These are phyloP conservation scores for Ophiostoma populinum DNA, from an alignment of 2,329 filamentous ascomycete genomes.

Conservation along the genomic window DNA sequence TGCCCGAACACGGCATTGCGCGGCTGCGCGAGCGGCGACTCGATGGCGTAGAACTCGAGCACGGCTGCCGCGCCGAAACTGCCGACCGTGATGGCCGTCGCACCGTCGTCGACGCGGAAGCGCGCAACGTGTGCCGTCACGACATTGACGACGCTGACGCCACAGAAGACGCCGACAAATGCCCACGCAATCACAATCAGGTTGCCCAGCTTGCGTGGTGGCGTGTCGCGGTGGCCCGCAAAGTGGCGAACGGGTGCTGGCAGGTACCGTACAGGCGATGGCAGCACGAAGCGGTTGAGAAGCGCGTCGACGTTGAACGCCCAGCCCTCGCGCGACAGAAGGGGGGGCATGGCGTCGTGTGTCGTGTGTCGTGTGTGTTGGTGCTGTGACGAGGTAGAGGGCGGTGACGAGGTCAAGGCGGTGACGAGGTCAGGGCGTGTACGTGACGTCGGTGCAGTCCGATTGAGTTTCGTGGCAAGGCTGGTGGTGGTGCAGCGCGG, in stretches of 20 bases:
- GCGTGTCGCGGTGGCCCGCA: constrained; percentile 40
- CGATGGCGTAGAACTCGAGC: constrained; percentile 55
- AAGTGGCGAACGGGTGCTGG: constrained; percentile 51
- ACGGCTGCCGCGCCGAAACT: constrained; percentile 62
- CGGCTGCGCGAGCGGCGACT: constrained; percentile 56
- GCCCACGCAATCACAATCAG: constrained; percentile 43
- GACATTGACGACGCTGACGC: constrained; percentile 41
- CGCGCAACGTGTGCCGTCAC: constrained; percentile 35
- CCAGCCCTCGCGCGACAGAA: constrained; percentile 16
- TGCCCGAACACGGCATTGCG: constrained; percentile 55
- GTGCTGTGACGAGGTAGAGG: background rate
- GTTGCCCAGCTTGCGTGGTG: constrained; percentile 31
- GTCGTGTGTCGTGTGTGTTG: background rate
- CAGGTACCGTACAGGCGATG: constrained; percentile 43
- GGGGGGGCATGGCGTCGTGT: background rate
- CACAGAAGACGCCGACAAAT: constrained; percentile 45
- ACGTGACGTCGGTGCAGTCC: too few species aligned
- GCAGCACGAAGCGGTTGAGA: constrained; percentile 52
- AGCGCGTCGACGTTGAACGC: constrained; percentile 64
- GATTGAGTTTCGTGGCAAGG: too few species aligned
- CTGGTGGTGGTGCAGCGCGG: too few species aligned
- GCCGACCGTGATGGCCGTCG: constrained; percentile 42
- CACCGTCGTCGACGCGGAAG: constrained; percentile 30
- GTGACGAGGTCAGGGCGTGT: background rate
- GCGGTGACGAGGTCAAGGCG: background rate